Percentiles rank a stretch among this genome's conserved stretches.
Conservation (phyloP, 371 early-diverging fungal genomes). For the Vairimorpha ceranae region DNA sequence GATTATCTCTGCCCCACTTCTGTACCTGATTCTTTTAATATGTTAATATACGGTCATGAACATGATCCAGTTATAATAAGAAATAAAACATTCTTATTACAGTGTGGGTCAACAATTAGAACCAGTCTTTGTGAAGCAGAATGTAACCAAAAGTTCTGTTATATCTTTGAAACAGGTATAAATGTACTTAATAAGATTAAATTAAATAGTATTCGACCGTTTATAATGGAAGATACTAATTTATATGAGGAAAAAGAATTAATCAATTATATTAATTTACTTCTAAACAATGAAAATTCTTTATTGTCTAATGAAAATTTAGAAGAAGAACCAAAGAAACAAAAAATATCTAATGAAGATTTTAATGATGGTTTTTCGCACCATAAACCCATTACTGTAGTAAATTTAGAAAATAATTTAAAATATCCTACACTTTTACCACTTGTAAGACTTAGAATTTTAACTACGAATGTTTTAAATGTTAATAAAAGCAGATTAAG, state of each 20-base stretch:
- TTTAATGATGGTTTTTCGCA: neutral
- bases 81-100: constrained; percentile 68
- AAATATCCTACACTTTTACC: neutral
- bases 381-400: neutral
- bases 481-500: neutral
- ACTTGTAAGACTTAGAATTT: neutral
- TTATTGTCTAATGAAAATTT: neutral
- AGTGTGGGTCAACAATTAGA: constrained; percentile 90
- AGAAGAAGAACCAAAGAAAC: neutral
- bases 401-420: neutral
- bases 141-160: constrained; percentile 69
- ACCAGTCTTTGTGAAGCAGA: constrained; percentile 86
- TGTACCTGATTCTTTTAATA: constrained; percentile 72
- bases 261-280: constrained; percentile 10
- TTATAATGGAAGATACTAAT: constrained; percentile 66
- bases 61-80: constrained; percentile 80
- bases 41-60: constrained; percentile 95
- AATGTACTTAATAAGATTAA: constrained; percentile 68
- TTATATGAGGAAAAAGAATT: constrained; percentile 26
- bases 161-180: constrained; percentile 60
- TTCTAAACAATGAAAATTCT: constrained; percentile 29
- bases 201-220: constrained; percentile 75
- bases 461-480: neutral
- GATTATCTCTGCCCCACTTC: constrained; percentile 80
- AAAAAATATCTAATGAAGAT: constrained; percentile 64